Conservation (phyloP, 768 basidiomycete genomes). For the Dendrothele bispora region DNA sequence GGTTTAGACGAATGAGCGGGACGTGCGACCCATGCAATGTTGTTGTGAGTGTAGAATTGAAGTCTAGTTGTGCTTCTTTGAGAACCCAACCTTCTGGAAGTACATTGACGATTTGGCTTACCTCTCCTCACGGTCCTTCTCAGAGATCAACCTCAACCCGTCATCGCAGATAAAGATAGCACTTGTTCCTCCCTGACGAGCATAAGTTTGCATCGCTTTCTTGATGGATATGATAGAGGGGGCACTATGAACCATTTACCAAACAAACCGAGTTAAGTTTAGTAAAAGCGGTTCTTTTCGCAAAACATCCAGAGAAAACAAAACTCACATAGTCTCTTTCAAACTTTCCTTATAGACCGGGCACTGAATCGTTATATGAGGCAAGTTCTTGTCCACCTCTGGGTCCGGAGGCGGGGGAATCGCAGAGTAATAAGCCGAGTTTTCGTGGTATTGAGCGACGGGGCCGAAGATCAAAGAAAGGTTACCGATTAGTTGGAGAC, state of each 20-base stretch:
- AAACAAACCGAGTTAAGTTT: too few relatives aligned
- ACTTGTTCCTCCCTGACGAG: slow-evolving; percentile 79
- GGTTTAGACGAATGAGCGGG: slow-evolving; percentile 67
- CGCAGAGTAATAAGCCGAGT: slow-evolving; percentile 42
- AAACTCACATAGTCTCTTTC: slow-evolving; percentile 66
- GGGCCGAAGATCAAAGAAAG: slow-evolving; percentile 60
- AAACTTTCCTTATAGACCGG: slow-evolving; percentile 88
- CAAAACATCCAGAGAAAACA: neutral
- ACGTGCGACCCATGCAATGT: slow-evolving; percentile 72
- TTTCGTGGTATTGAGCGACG: slow-evolving; percentile 80
- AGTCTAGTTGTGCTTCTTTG: slow-evolving; percentile 20
- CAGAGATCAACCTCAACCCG: slow-evolving; percentile 68
- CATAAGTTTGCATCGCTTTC: slow-evolving; percentile 85
- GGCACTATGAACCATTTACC: slow-evolving; percentile 43
- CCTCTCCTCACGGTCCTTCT: slow-evolving; percentile 62
- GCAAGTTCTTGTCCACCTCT: slow-evolving; percentile 39
- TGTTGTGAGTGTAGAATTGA: slow-evolving; percentile 78
- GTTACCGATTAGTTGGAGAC: slow-evolving; percentile 68
- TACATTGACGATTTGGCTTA: neutral
- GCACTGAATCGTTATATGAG: slow-evolving; percentile 79
- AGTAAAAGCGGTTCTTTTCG: too few relatives aligned
- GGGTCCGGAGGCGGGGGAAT: neutral
- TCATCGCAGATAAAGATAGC: slow-evolving; percentile 85
- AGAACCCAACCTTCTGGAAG: neutral
- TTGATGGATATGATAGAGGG: slow-evolving; percentile 80